Conservation (phyloP, 352 stramenopile species). For the Globisporangium cederbergense region DNA sequence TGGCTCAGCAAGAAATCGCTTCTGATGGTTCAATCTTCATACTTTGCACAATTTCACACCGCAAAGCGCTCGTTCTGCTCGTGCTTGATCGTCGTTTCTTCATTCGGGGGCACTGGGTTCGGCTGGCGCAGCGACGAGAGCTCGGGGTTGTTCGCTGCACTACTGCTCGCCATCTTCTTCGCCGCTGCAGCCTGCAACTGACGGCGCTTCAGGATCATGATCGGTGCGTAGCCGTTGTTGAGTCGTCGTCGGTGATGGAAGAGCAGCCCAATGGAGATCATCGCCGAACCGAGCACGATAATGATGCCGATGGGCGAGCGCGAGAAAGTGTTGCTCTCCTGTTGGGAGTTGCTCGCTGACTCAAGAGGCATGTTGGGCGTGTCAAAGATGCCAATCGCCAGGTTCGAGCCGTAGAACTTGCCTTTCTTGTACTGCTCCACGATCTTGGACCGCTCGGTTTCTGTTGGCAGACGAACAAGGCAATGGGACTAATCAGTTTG, state of each 20-base stretch:
- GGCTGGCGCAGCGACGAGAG: constrained; percentile 25
- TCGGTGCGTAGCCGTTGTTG: constrained; percentile 64
- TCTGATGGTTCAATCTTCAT: no score
- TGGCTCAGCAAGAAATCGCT: no score
- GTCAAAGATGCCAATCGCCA: constrained; percentile 64
- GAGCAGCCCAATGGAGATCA: constrained; percentile 46
- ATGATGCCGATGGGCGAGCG: constrained; percentile 37
- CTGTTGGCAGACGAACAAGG: constrained; percentile 18
- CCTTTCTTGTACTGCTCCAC: constrained; percentile 51
- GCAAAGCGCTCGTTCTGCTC: constrained; percentile 66
- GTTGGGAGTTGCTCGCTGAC: constrained; percentile 24
- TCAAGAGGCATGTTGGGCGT: constrained; percentile 32
- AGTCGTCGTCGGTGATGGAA: constrained; percentile 51
- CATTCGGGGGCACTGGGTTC: constrained; percentile 27
- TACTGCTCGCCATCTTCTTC: constrained; percentile 23
- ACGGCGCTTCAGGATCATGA: constrained; percentile 36
- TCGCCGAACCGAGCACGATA: constrained; percentile 36
- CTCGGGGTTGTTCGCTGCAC: constrained; percentile 17
- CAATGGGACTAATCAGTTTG: background rate
- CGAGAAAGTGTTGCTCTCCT: constrained; percentile 20
- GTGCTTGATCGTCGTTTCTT: constrained; percentile 48
- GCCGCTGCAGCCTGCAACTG: constrained; percentile 27
- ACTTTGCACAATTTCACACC: constrained; percentile 28
- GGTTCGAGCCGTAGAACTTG: constrained; percentile 58
- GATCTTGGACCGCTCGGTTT: constrained; percentile 48